These are phyloP conservation scores for Perilla frutescens DNA, from an alignment of 257 asterid species.

Conservation along the genomic window DNA sequence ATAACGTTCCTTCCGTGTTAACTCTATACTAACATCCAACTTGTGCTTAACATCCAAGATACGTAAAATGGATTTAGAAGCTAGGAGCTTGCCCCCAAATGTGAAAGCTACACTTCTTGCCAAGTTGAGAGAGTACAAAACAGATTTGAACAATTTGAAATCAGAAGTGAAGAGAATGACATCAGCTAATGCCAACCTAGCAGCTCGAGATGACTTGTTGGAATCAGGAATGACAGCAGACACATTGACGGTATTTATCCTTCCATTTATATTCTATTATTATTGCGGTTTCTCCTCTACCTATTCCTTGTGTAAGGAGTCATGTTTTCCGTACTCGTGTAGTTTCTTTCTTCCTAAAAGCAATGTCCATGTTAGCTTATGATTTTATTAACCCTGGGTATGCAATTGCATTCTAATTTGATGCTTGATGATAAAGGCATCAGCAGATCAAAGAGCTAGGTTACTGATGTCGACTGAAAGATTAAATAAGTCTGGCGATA, in stretches of 20 bases:
- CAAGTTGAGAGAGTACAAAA: conserved; percentile 76
- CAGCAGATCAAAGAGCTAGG: conserved; percentile 64
- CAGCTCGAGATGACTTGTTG: conserved; percentile 65
- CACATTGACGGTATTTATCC: conserved; percentile 51
- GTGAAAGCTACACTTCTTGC: conserved; percentile 66
- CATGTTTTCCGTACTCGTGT: not conserved
- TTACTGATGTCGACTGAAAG: conserved; percentile 56
- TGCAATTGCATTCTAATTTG: conserved; percentile 1
- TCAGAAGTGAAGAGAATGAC: conserved; percentile 69
- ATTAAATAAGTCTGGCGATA: conserved; percentile 49
- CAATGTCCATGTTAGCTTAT: not conserved
- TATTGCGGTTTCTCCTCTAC: not conserved
- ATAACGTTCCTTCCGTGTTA: not conserved
- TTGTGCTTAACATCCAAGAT: conserved; percentile 45
- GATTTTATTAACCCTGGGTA: not conserved
- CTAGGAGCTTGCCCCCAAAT: conserved; percentile 72
- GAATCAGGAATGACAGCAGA: conserved; percentile 78
- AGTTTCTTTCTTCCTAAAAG: not conserved
- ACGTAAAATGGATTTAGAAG: conserved; percentile 90
- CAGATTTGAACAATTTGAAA: conserved; percentile 74
- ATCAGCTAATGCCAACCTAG: conserved; percentile 52
- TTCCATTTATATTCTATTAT: not conserved
- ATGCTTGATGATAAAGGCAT: conserved; percentile 39
- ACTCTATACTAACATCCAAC: conserved; percentile 7
- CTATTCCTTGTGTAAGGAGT: not conserved